Evolutionary conservation across 257 asterid genomes (phyloP).

Genomic region (Gardenia jasminoides): DNA sequence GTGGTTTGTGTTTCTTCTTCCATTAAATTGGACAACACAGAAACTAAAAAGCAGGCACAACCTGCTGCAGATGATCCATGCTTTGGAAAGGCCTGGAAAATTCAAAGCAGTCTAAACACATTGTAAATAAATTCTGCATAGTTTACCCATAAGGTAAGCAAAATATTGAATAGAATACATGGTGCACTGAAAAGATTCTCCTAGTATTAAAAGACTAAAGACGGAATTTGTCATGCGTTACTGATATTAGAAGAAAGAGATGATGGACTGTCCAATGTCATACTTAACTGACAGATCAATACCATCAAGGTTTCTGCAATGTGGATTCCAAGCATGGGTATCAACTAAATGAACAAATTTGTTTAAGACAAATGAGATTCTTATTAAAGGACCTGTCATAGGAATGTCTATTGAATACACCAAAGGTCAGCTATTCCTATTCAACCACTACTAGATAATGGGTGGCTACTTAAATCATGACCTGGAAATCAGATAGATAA

Average conservation of each 20-base stretch:
- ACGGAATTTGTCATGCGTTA: not conserved
- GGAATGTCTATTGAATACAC: not conserved
- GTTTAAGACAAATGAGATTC: conserved; percentile 25
- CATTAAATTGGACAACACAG: not conserved
- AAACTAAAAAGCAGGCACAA: conserved; percentile 7
- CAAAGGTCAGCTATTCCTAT: no score
- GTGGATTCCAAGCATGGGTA: conserved; percentile 82
- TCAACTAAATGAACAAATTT: conserved; percentile 66
- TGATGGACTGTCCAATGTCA: not conserved
- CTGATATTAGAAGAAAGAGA: not conserved
- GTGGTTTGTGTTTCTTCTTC: not conserved
- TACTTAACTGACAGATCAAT: conserved; percentile 55
- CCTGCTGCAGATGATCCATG: conserved; percentile 89
- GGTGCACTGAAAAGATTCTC: not conserved
- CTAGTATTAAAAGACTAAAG: not conserved
- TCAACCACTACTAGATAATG: no score
- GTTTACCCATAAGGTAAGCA: not conserved
- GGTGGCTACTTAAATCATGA: no score
- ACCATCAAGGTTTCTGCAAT: conserved; percentile 59
- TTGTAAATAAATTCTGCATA: not conserved
- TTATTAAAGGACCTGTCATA: not conserved
- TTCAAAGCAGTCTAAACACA: conserved; percentile 51
- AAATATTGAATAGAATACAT: not conserved
- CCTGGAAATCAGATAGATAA: no score
- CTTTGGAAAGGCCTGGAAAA: conserved; percentile 79